These are phyloP conservation scores for Alternaria gaisen DNA, from an alignment of 2,329 filamentous ascomycete genomes.

Conservation along the genomic window DNA sequence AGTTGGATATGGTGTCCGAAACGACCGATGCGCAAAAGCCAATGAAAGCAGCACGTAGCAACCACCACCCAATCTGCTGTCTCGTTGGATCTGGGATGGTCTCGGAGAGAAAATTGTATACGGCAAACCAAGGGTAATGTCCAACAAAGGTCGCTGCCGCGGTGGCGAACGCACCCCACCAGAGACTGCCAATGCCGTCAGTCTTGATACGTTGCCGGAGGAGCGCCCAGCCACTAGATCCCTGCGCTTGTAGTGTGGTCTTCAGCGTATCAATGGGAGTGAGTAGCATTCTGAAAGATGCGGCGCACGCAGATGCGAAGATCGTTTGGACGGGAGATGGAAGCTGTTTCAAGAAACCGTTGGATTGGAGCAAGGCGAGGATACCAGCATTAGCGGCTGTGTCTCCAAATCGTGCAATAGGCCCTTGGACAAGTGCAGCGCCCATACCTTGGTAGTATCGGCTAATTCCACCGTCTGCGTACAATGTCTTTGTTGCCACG, in stretches of 20 bases:
- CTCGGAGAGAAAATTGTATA: constrained; percentile 39
- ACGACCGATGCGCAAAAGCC: constrained; percentile 42
- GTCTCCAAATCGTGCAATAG: constrained; percentile 41
- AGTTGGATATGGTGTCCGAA: constrained; percentile 42
- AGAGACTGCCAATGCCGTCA: constrained; percentile 38
- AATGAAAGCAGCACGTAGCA: constrained; percentile 39
- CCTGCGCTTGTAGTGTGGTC: constrained; percentile 41
- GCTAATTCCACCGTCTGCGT: constrained; percentile 35
- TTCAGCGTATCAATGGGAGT: constrained; percentile 43
- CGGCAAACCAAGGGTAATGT: constrained; percentile 44
- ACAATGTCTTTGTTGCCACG: constrained; percentile 36
- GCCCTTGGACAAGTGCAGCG: constrained; percentile 38
- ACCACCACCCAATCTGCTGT: constrained; percentile 34
- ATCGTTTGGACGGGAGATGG: constrained; percentile 41
- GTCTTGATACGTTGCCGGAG: constrained; percentile 36
- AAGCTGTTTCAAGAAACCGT: constrained; percentile 32
- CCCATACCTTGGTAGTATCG: constrained; percentile 40
- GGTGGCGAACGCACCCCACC: constrained; percentile 45
- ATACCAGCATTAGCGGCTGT: constrained; percentile 44
- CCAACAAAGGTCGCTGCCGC: constrained; percentile 43
- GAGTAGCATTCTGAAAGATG: constrained; percentile 38
- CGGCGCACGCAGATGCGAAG: constrained; percentile 39
- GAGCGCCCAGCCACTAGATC: constrained; percentile 30
- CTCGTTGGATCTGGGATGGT: constrained; percentile 31
- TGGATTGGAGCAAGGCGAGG: constrained; percentile 38